Evolutionary conservation across 176 grass and related monocot genomes (phyloP).

Genomic region (Puya raimondii): DNA sequence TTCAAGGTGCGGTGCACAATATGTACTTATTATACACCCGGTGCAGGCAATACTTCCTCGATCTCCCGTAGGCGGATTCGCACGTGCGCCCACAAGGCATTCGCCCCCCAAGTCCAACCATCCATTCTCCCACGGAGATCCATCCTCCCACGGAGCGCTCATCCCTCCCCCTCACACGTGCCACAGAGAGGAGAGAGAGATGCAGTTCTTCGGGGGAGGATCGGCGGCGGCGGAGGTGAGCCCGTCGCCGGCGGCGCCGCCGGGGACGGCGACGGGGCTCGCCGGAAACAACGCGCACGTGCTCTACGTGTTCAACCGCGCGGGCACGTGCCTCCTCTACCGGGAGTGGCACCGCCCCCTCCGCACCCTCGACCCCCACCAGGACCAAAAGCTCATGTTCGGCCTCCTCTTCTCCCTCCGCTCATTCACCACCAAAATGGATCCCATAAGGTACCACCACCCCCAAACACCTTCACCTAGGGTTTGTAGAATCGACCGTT

Average conservation of each 20-base stretch:
- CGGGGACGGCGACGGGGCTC: not conserved
- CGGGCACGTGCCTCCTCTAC: slow-evolving; percentile 79
- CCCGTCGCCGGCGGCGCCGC: slow-evolving; percentile 11
- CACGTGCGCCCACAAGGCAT: too few species aligned
- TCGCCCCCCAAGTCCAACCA: too few species aligned
- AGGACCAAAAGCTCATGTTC: slow-evolving; percentile 99
- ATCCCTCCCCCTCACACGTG: too few species aligned
- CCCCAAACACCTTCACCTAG: not conserved
- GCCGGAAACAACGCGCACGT: slow-evolving; percentile 58
- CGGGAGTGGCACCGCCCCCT: slow-evolving; percentile 84
- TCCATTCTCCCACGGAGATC: too few species aligned
- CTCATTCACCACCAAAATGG: slow-evolving; percentile 89
- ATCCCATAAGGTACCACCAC: slow-evolving; percentile 46
- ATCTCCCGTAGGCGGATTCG: too few species aligned
- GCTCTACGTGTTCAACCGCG: slow-evolving; percentile 93
- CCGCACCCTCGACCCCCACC: slow-evolving; percentile 58
- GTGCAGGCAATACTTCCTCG: too few species aligned
- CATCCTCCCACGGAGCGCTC: too few species aligned
- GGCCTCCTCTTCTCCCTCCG: slow-evolving; percentile 91
- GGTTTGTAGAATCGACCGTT: not conserved
- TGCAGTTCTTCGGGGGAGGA: slow-evolving; percentile 89
- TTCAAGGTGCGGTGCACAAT: too few species aligned
- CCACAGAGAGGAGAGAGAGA: not conserved
- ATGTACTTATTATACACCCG: too few species aligned
- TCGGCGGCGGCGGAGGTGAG: slow-evolving; percentile 48